These are phyloP conservation scores for Hyaloscypha variabilis DNA, from an alignment of 495 filamentous ascomycete genomes.

Conservation along the genomic window DNA sequence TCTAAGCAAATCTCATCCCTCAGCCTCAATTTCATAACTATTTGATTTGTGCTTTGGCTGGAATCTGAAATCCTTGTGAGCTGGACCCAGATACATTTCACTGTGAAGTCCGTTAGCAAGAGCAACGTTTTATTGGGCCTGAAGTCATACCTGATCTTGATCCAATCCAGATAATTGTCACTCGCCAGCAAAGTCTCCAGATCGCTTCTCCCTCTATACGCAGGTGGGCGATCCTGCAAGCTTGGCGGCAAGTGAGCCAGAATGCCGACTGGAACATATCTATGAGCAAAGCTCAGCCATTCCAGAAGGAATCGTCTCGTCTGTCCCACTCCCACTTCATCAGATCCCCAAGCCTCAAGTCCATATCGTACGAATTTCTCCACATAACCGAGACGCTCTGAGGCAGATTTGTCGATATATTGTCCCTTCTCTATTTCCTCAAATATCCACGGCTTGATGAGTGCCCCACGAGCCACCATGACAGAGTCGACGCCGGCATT, in stretches of 20 bases:
- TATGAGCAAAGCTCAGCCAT: slow-evolving; percentile 88
- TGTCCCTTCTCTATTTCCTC: slow-evolving; percentile 92
- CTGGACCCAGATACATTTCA: slow-evolving; percentile 96
- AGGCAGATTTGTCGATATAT: slow-evolving; percentile 90
- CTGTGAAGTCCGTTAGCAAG: slow-evolving; percentile 45
- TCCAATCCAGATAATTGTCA: slow-evolving; percentile 93
- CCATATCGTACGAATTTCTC: slow-evolving; percentile 90
- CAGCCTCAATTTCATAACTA: slow-evolving; percentile 66
- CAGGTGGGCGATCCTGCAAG: slow-evolving; percentile 85
- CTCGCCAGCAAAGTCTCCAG: slow-evolving; percentile 89
- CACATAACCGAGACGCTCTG: slow-evolving; percentile 81
- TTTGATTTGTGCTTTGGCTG: slow-evolving; percentile 99
- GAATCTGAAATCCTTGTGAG: slow-evolving; percentile 88
- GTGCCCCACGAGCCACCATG: slow-evolving; percentile 89
- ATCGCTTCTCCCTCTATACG: slow-evolving; percentile 81
- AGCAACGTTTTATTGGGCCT: neutral
- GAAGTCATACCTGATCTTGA: slow-evolving; percentile 88
- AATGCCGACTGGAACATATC: slow-evolving; percentile 89
- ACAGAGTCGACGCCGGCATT: slow-evolving; percentile 80
- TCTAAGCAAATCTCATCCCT: slow-evolving; percentile 42
- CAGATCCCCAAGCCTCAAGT: slow-evolving; percentile 90
- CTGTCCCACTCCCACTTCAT: slow-evolving; percentile 87
- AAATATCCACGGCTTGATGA: slow-evolving; percentile 98
- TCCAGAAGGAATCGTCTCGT: slow-evolving; percentile 91
- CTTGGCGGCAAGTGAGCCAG: slow-evolving; percentile 84